These are phyloP conservation scores for Solanum phureja DNA, from an alignment of 257 asterid genomes.

Conservation along the genomic window DNA sequence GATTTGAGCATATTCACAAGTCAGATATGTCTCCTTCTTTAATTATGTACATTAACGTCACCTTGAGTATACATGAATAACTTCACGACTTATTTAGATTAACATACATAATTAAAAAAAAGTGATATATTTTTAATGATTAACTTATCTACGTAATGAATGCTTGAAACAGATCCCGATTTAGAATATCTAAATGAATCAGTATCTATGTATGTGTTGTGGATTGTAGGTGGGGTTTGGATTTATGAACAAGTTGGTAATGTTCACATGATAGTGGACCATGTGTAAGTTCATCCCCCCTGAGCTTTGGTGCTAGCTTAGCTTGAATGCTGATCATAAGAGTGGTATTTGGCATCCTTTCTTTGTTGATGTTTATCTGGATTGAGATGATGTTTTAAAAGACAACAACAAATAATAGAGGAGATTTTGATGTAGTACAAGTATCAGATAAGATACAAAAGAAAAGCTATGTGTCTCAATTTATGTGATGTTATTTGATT, in stretches of 20 bases:
- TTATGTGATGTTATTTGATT: neutral
- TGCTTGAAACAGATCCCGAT: neutral
- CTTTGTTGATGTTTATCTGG: conserved; percentile 10
- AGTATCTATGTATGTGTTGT: conserved; percentile 3
- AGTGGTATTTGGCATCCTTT: conserved; percentile 17
- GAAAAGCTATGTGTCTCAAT: neutral
- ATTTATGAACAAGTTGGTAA: conserved; percentile 30
- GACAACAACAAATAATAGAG: conserved; percentile 28
- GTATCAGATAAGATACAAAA: conserved; percentile 17
- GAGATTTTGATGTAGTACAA: conserved; percentile 25
- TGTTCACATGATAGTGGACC: conserved; percentile 76
- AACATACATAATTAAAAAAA: neutral
- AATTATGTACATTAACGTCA: too few relatives aligned
- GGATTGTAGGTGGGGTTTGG: conserved; percentile 27
- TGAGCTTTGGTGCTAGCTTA: conserved; percentile 15
- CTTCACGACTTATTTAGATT: neutral
- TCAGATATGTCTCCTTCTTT: too few relatives aligned
- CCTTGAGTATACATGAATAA: neutral
- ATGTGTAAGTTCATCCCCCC: conserved; percentile 62
- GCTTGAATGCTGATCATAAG: conserved; percentile 20
- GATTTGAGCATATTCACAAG: neutral
- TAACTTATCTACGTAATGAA: neutral
- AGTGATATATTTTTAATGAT: neutral
- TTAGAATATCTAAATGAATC: neutral
- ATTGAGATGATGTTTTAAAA: conserved; percentile 21